Evolutionary conservation across 306 rosid genomes (phyloP).

Genomic region (Lathyrus sativus): DNA sequence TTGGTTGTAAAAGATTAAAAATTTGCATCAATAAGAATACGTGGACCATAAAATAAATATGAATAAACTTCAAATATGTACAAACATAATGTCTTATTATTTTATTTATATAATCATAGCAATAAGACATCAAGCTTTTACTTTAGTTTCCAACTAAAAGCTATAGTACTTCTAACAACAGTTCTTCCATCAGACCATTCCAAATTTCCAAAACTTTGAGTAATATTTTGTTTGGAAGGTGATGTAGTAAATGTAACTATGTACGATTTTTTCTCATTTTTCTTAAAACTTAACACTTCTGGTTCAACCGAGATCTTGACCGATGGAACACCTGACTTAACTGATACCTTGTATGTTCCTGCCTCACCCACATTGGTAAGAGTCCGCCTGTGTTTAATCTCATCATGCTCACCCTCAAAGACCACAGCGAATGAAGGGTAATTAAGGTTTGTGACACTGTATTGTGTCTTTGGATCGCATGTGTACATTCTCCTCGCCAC

Average conservation of each 20-base stretch:
- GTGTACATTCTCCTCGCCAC: conserved; percentile 49
- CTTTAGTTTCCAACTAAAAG: conserved; percentile 12
- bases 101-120: not conserved
- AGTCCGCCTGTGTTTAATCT: conserved; percentile 51
- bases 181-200: conserved; percentile 78
- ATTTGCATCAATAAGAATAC: no score
- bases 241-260: conserved; percentile 49
- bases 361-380: conserved; percentile 65
- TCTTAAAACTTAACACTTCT: conserved; percentile 49
- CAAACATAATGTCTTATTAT: no score
- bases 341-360: conserved; percentile 55
- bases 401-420: conserved; percentile 27
- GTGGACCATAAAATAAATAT: no score
- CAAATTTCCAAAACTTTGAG: conserved; percentile 57
- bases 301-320: conserved; percentile 68
- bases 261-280: conserved; percentile 65
- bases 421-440: conserved; percentile 73
- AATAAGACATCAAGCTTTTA: not conserved
- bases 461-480: conserved; percentile 49
- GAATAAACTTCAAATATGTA: no score
- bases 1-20: no score
- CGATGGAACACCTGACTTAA: conserved; percentile 30
- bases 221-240: conserved; percentile 2
- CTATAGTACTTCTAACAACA: conserved; percentile 63
- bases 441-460: conserved; percentile 61